These are phyloP conservation scores for Myxozyma melibiosi DNA, from an alignment of 805 yeast species.

Conservation along the genomic window DNA sequence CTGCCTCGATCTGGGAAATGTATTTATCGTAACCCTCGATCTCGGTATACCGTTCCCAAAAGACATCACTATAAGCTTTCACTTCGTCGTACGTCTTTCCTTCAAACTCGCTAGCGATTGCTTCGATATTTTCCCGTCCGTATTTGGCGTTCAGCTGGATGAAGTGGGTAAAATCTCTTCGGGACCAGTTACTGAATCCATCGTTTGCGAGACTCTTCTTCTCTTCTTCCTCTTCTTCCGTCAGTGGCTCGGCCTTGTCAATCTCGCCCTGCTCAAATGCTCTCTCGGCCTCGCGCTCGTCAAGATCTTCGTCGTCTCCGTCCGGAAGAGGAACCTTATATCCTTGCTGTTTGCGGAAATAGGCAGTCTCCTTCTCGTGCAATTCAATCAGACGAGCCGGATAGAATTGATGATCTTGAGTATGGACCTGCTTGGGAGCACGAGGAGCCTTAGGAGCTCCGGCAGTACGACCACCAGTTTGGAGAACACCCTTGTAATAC, in stretches of 20 bases:
- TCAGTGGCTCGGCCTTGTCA: slow-evolving; percentile 73
- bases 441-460: slow-evolving; percentile 59
- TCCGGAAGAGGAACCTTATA: slow-evolving; percentile 61
- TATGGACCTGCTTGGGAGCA: slow-evolving; percentile 80
- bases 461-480: slow-evolving; percentile 65
- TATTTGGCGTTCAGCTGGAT: slow-evolving; percentile 71
- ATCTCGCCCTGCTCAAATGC: slow-evolving; percentile 71
- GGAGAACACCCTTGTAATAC: slow-evolving; percentile 79
- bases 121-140: slow-evolving; percentile 73
- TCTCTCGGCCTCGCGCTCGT: slow-evolving; percentile 52
- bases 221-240: slow-evolving; percentile 72
- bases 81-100: slow-evolving; percentile 82
- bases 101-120: slow-evolving; percentile 77
- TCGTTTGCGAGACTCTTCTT: slow-evolving; percentile 60
- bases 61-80: slow-evolving; percentile 69
- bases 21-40: slow-evolving; percentile 90
- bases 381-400: slow-evolving; percentile 75
- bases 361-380: slow-evolving; percentile 78
- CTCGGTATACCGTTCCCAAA: slow-evolving; percentile 77
- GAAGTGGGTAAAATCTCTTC: slow-evolving; percentile 85
- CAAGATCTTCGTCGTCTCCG: slow-evolving; percentile 49
- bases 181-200: slow-evolving; percentile 82
- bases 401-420: slow-evolving; percentile 89
- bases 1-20: slow-evolving; percentile 76
- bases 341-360: slow-evolving; percentile 67